Evolutionary conservation across 495 filamentous ascomycete genomes (phyloP).

Genomic region (Penicillium simplicissimum): DNA sequence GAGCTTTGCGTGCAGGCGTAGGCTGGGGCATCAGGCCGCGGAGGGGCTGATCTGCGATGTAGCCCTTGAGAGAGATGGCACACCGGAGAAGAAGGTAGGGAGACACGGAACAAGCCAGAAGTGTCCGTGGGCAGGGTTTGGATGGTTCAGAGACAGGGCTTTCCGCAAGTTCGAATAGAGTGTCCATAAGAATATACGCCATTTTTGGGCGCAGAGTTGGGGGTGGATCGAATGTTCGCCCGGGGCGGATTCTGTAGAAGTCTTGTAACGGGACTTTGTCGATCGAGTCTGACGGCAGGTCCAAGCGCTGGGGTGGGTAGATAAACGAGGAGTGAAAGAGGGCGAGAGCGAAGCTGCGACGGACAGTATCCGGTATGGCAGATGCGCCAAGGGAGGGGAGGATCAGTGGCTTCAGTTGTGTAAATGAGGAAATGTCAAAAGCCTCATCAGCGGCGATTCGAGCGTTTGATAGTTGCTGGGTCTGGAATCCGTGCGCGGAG

Average conservation of each 20-base stretch:
- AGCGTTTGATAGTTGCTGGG: slow-evolving; percentile 27
- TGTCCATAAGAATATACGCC: slow-evolving; percentile 76
- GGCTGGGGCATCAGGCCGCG: slow-evolving; percentile 92
- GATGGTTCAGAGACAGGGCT: slow-evolving; percentile 9
- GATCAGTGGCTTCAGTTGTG: slow-evolving; percentile 65
- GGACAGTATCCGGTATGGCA: slow-evolving; percentile 63
- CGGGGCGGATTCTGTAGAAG: slow-evolving; percentile 64
- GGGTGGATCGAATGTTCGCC: slow-evolving; percentile 67
- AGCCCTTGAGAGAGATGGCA: slow-evolving; percentile 74
- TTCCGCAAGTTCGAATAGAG: slow-evolving; percentile 67
- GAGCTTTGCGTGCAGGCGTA: slow-evolving; percentile 71
- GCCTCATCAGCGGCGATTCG: slow-evolving; percentile 53
- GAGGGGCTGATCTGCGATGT: slow-evolving; percentile 89
- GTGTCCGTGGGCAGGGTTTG: slow-evolving; percentile 37
- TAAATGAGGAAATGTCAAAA: slow-evolving; percentile 79
- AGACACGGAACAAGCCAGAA: slow-evolving; percentile 73
- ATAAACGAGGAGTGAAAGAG: slow-evolving; percentile 86
- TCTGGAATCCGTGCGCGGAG: slow-evolving; percentile 38
- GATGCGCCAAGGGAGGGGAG: slow-evolving; percentile 70
- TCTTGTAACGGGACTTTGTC: slow-evolving; percentile 56
- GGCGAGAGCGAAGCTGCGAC: slow-evolving; percentile 68
- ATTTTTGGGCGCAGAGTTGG: slow-evolving; percentile 68
- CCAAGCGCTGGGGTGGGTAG: slow-evolving; percentile 65
- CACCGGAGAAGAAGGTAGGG: slow-evolving; percentile 83
- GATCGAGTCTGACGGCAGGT: slow-evolving; percentile 53